phyloP scores from a whole-genome alignment of 306 rosid genomes.

The Dalbergia oliveri region DNA sequence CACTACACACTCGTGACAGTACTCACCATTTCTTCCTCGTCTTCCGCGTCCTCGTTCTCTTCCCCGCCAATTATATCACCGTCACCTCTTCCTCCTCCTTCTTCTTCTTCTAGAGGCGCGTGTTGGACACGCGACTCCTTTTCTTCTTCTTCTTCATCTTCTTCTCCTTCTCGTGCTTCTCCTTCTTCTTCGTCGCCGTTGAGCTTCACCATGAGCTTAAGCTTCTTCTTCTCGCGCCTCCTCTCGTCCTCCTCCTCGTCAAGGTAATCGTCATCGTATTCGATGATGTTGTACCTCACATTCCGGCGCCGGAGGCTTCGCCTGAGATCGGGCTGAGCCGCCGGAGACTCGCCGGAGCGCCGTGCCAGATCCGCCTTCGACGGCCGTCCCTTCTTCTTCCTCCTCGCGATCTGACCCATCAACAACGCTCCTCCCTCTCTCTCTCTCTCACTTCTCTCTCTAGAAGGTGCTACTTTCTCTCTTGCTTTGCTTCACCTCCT shows the following conservation, averaged over 20 bases:
- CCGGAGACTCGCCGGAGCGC: slow-evolving; percentile 52
- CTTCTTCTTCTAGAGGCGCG: slow-evolving; percentile 5
- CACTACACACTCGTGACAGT: slow-evolving; percentile 38
- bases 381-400: slow-evolving; percentile 98
- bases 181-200: slow-evolving; percentile 49
- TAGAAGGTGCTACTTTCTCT: slow-evolving; percentile 35
- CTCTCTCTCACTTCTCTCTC: slow-evolving; percentile 47
- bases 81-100: too few species aligned
- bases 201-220: slow-evolving; percentile 86
- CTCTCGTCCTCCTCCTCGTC: slow-evolving; percentile 84
- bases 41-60: too few species aligned
- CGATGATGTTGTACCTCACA: slow-evolving; percentile 81
- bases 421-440: slow-evolving; percentile 33
- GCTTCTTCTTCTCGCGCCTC: slow-evolving; percentile 83
- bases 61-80: slow-evolving; percentile 40
- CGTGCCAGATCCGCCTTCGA: slow-evolving; percentile 96
- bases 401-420: slow-evolving; percentile 99
- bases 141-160: neutral
- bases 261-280: slow-evolving; percentile 74
- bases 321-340: slow-evolving; percentile 60
- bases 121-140: neutral
- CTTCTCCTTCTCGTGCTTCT: neutral
- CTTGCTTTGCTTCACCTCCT: too few species aligned
- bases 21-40: too few species aligned
- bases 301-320: slow-evolving; percentile 92